Conservation (phyloP, 352 stramenopile genomes). For the Phytopythium mirpurense region DNA sequence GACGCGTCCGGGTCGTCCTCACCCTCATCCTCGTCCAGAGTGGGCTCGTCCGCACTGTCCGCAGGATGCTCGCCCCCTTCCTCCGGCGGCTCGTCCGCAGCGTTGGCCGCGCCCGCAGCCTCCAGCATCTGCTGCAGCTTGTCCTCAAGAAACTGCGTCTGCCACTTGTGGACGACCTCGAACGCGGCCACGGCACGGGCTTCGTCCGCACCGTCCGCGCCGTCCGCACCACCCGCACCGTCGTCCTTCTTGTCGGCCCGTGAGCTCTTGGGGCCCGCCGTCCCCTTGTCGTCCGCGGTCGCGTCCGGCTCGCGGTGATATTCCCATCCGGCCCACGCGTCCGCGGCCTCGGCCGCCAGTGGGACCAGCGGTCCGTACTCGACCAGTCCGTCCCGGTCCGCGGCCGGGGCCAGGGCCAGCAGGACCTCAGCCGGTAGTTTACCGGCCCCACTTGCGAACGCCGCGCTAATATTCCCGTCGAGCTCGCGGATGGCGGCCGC, state of each 20-base stretch:
- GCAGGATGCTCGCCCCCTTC: neutral
- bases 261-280: neutral
- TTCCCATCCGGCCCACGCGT: slow-evolving; percentile 25
- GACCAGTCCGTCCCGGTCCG: slow-evolving; percentile 55
- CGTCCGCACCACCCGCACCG: neutral
- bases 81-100: slow-evolving; percentile 1
- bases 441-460: neutral
- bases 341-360: slow-evolving; percentile 42
- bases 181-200: slow-evolving; percentile 24
- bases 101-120: slow-evolving; percentile 12
- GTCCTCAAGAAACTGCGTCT: slow-evolving; percentile 40
- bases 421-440: slow-evolving; percentile 34
- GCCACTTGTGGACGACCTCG: slow-evolving; percentile 20
- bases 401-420: slow-evolving; percentile 35
- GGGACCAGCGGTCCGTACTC: slow-evolving; percentile 43
- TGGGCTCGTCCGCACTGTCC: neutral
- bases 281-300: slow-evolving; percentile 9
- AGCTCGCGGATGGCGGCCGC: slow-evolving; percentile 30
- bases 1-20: slow-evolving; percentile 5
- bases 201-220: neutral
- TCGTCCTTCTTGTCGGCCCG: neutral
- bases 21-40: slow-evolving; percentile 1
- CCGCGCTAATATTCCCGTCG: too few species aligned
- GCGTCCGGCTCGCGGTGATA: neutral
- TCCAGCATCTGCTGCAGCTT: slow-evolving; percentile 34